Base-by-base conservation (phyloP, 2,329 filamentous ascomycete genomes). In the Lizonia empirigonia region DNA sequence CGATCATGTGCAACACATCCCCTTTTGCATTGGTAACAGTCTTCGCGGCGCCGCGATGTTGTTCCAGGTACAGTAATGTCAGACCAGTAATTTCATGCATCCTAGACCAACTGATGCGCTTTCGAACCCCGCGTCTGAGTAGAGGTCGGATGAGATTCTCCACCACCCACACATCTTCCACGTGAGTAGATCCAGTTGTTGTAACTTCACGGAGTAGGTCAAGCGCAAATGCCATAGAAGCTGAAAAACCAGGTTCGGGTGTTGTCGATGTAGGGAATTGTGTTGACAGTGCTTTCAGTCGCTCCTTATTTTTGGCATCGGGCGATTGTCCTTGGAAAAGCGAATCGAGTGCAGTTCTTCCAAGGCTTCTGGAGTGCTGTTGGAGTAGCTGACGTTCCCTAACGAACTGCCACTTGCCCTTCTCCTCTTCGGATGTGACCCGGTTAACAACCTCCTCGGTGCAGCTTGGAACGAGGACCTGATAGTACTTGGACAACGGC, bases 221-320 rank as follows among this genome's bases (percentile, higher is more conserved):
- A 1, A 69, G 33, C 6, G 63, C 60, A 44, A 69, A 70, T 2
- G 53, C 20, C 68, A 71, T 70, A 1, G 67, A 67, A 2, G 53
- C 48, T 4, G 67, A 68, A 32, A 69, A 56, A 3, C 59, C 53
- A 9, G 20, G 38, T 7, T 41, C 20, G 13, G 23, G 15, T 7
- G 50, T 42, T 9, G 32, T 40, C 5, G 24, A 18, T 9, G 58
- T 27, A 8, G 63, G 62, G 18, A 45, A 62, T 7, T 45, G 38
- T 12, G 33, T 53, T 5, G 18, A 60, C 18, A 30, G 64, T 49
- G 24, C 16, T 22, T 15, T 24, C 2, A 34, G 63, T 35, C 40
- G 47, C 36, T 20, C 45, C 7, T 33, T 53, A 32, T 10, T 44
- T 19, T 33, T 50, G 13, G 1, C 4, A 7, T 37, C 40, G 1